phyloP scores from a whole-genome alignment of 2,329 filamentous ascomycete species.

The Annulohypoxylon truncatum region DNA sequence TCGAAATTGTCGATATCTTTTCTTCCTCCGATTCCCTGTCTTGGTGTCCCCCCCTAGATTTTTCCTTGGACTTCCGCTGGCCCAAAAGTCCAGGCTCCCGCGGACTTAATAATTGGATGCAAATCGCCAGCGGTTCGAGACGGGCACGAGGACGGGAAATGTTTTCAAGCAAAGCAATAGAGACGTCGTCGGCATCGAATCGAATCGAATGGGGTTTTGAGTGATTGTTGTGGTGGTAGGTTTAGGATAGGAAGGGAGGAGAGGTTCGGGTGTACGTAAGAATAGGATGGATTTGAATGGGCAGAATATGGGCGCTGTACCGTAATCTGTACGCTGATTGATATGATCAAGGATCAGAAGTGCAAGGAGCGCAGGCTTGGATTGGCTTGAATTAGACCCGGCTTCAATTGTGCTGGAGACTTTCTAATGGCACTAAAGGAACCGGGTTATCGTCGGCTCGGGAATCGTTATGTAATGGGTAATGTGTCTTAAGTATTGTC shows the following conservation, averaged over 20 bases:
- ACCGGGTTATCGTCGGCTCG: conserved; percentile 38
- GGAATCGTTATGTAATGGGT: conserved; percentile 9
- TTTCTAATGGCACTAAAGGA: background rate
- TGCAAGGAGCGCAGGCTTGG: conserved; percentile 4
- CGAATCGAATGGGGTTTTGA: conserved; percentile 17
- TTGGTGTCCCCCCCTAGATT: conserved; percentile 36
- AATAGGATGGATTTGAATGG: conserved; percentile 33
- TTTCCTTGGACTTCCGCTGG: conserved; percentile 30
- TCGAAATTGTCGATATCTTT: conserved; percentile 29
- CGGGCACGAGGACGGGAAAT: background rate
- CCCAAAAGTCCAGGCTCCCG: conserved; percentile 28
- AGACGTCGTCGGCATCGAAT: conserved; percentile 40
- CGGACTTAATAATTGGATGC: conserved; percentile 33
- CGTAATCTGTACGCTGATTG: conserved; percentile 30
- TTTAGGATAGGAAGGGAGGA: conserved; percentile 33
- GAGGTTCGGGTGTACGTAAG: conserved; percentile 31
- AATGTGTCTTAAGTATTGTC: conserved; percentile 8
- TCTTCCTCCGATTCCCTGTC: conserved; percentile 22
- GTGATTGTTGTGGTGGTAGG: background rate
- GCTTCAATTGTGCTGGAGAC: background rate
- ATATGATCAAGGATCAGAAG: conserved; percentile 37
- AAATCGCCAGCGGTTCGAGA: conserved; percentile 25
- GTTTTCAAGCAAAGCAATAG: conserved; percentile 21
- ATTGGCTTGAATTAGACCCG: conserved; percentile 19
- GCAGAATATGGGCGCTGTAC: conserved; percentile 32